Conservation (phyloP, 2,329 filamentous ascomycete species). For the Phialophora verrucosa region DNA sequence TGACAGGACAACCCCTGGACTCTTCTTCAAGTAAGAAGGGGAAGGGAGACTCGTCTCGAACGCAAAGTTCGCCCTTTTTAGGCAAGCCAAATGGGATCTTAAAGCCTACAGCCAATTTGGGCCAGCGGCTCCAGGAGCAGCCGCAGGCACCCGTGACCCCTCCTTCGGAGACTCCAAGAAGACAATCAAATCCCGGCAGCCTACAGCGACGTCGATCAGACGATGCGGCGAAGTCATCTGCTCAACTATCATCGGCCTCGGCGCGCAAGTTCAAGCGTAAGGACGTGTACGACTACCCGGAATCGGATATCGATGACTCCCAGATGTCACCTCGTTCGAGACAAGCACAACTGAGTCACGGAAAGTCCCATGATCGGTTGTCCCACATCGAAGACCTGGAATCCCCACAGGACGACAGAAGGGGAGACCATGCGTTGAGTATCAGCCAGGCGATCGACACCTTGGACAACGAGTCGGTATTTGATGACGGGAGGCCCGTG, state of each 20-base stretch:
- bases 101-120: background rate
- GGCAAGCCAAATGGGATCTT: conserved; percentile 4
- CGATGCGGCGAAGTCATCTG: conserved; percentile 9
- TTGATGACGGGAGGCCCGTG: conserved; percentile 17
- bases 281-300: conserved; percentile 34
- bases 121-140: conserved; percentile 1
- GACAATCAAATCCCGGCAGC: conserved; percentile 15
- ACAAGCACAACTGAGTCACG: conserved; percentile 20
- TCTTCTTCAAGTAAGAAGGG: conserved; percentile 9
- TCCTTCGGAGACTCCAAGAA: conserved; percentile 16
- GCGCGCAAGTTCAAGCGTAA: conserved; percentile 35
- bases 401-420: conserved; percentile 17
- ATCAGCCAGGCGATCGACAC: conserved; percentile 22
- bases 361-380: conserved; percentile 22
- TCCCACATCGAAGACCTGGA: conserved; percentile 18
- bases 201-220: conserved; percentile 4
- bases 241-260: conserved; percentile 25
- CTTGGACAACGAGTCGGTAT: conserved; percentile 27
- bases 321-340: conserved; percentile 39
- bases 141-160: conserved; percentile 22
- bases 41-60: background rate
- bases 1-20: conserved; percentile 26
- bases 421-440: conserved; percentile 16
- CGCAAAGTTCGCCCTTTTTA: background rate
- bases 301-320: conserved; percentile 40